Evolutionary conservation across 306 rosid species (phyloP), one percentile per base, ranked within the genome.

Genomic region (Quercus gilva): DNA sequence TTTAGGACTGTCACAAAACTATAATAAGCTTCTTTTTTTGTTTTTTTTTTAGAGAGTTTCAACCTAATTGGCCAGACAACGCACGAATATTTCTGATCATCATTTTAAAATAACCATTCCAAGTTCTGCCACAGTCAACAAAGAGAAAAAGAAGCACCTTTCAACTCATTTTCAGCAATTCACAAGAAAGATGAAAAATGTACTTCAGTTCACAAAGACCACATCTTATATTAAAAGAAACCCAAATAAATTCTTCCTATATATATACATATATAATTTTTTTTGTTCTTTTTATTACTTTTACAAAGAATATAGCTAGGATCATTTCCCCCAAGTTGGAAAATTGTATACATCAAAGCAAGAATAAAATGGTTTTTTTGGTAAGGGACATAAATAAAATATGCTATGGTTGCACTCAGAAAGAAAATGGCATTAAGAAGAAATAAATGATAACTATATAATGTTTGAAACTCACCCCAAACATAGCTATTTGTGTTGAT

Each of bases 401-500:
- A 26, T 61, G 69, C 35, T 23, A 61, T 25, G 69, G 69, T 61
- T 61, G 69, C 15, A 61, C 19, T 61, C n/a, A 8, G 1, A 28
- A 61, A 23, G 37, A 14, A 61, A 49, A 61, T 14, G 31, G 19
- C 37, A 61, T 26, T 14, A 61, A 61, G 37, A 61, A 31, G 45
- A 29, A 64, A 64, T 41, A 28, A 35, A 29, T 64, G 45, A 64
- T 29, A 21, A 17, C 11, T 64, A 19, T 17, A 29, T 17, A 6
- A 29, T 17, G 33, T 64, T 31, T 18, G 31, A 26, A 23, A 59
- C 89, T 81, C 74, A 90, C 96, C 91, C 88, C 89, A 51, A 93
- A 89, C 92, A 91, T 89, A 10, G 96, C 86, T 79, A 93, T 93
- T 77, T 93, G 97, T 0, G 96, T 91, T 25, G 96, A 89, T 33